Evolutionary conservation across 768 basidiomycete genomes (phyloP).

Genomic region (Chalciporus chontae): DNA sequence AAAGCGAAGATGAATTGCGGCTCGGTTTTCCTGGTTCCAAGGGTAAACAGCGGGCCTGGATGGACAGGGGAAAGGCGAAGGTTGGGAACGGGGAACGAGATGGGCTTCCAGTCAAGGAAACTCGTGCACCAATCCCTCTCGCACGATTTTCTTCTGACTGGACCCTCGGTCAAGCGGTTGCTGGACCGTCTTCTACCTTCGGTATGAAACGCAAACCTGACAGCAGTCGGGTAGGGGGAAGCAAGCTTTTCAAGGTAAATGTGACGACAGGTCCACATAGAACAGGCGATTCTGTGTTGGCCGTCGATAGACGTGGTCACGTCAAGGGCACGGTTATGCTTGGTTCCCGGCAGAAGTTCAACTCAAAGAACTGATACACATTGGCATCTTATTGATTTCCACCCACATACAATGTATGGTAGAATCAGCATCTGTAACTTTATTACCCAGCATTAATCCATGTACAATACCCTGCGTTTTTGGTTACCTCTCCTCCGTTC

Average conservation of each 20-base stretch:
- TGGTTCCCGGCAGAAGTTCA: slow-evolving; percentile 30
- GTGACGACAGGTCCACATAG: slow-evolving; percentile 2
- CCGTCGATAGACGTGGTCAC: slow-evolving; percentile 22
- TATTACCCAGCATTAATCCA: no score
- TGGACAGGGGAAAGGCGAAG: not conserved
- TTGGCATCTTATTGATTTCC: not conserved
- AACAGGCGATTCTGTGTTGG: slow-evolving; percentile 10
- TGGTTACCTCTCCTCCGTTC: not conserved
- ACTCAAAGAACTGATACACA: slow-evolving; percentile 27
- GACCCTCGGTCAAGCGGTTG: slow-evolving; percentile 16
- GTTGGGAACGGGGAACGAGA: not conserved
- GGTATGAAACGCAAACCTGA: slow-evolving; percentile 11
- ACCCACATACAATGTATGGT: not conserved
- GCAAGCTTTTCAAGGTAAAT: slow-evolving; percentile 26
- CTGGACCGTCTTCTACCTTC: slow-evolving; percentile 5
- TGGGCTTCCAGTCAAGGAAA: slow-evolving; percentile 9
- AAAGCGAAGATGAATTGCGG: slow-evolving; percentile 19
- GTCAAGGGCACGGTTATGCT: slow-evolving; percentile 21
- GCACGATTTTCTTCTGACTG: slow-evolving; percentile 21
- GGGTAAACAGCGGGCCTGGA: slow-evolving; percentile 8
- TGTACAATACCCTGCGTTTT: not conserved
- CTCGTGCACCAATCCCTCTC: not conserved
- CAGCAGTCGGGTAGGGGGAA: slow-evolving; percentile 11
- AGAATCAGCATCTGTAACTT: not conserved
- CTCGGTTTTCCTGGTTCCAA: not conserved